These are phyloP conservation scores for Begonia peltatifolia DNA, from an alignment of 306 rosid genomes.

Conservation along the genomic window DNA sequence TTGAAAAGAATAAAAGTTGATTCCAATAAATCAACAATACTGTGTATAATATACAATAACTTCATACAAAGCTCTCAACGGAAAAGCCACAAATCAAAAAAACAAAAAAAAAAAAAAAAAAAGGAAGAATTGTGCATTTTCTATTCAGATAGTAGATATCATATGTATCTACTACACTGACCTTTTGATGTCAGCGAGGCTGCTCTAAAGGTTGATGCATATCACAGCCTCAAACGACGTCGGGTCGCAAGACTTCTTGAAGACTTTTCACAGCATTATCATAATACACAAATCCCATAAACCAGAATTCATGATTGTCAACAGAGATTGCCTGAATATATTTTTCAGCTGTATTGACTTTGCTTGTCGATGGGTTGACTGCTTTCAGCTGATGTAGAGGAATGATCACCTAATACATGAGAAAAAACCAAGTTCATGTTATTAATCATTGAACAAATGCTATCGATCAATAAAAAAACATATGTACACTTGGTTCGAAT, in stretches of 20 bases:
- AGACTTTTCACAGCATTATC: conserved; percentile 45
- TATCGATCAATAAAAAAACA: too few relatives aligned
- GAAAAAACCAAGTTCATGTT: neutral
- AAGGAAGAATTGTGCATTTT: too few relatives aligned
- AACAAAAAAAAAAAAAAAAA: too few relatives aligned
- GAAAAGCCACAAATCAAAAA: too few relatives aligned
- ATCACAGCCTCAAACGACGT: neutral
- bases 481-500: too few relatives aligned
- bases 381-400: conserved; percentile 75
- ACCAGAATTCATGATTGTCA: conserved; percentile 91
- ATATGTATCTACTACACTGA: too few relatives aligned
- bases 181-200: neutral
- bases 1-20: too few relatives aligned
- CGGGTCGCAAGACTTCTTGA: conserved; percentile 29
- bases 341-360: conserved; percentile 51
- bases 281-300: conserved; percentile 81
- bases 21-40: too few relatives aligned
- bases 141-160: too few relatives aligned
- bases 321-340: conserved; percentile 63
- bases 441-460: neutral
- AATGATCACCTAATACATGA: conserved; percentile 46
- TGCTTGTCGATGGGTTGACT: conserved; percentile 67
- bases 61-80: too few relatives aligned
- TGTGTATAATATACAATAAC: too few relatives aligned
- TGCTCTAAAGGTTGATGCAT: neutral